Percentiles rank a stretch among this genome's conserved stretches.
These are phyloP conservation scores for Plantago lanceolata DNA, from an alignment of 305 asterid species.

Conservation along the genomic window DNA sequence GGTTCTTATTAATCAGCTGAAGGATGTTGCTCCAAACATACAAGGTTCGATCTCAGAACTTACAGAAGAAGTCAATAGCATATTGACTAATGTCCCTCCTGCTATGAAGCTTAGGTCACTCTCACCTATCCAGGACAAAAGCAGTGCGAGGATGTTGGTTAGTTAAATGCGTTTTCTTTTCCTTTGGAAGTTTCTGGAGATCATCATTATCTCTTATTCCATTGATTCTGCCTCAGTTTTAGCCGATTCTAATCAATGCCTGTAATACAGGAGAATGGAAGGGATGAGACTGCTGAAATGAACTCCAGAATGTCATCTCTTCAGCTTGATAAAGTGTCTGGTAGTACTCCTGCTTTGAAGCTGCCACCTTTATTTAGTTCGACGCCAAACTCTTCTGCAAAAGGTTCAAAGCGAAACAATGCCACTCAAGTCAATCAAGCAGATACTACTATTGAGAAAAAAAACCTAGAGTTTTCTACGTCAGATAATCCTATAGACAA, in stretches of 20 bases:
- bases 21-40: constrained; percentile 92
- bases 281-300: constrained; percentile 66
- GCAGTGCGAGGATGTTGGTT: constrained; percentile 70
- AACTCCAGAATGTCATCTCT: constrained; percentile 67
- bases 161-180: constrained; percentile 12
- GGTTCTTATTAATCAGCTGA: constrained; percentile 94
- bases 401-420: constrained; percentile 69
- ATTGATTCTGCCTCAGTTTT: constrained; percentile 21
- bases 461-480: constrained; percentile 45
- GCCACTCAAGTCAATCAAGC: constrained; percentile 47
- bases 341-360: constrained; percentile 75
- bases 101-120: constrained; percentile 50
- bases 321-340: constrained; percentile 74
- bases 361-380: constrained; percentile 94
- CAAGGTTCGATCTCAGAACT: constrained; percentile 83
- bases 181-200: constrained; percentile 21
- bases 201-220: constrained; percentile 5
- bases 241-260: constrained; percentile 23
- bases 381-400: constrained; percentile 79
- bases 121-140: constrained; percentile 57
- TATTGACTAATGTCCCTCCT: constrained; percentile 67
- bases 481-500: constrained; percentile 40
- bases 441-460: constrained; percentile 49
- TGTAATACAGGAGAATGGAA: constrained; percentile 56
- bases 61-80: constrained; percentile 73